These are phyloP conservation scores for Zygosaccharomyces sapae DNA, from an alignment of 1,139 yeast species.

Conservation along the genomic window DNA sequence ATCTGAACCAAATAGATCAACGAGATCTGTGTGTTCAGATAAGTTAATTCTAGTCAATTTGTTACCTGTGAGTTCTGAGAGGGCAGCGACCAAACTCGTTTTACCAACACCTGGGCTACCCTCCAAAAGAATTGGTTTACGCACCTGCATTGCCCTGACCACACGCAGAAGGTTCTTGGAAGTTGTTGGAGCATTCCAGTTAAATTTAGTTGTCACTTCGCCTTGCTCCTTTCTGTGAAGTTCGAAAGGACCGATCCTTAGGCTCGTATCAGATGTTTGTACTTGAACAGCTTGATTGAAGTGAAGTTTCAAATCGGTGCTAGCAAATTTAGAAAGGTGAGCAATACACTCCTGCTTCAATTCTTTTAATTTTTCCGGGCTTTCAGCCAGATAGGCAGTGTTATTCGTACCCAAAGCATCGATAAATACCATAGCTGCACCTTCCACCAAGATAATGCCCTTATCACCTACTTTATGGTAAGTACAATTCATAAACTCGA, in stretches of 20 bases:
- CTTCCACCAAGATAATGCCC: conserved; percentile 60
- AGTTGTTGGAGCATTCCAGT: conserved; percentile 86
- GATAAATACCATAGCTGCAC: conserved; percentile 92
- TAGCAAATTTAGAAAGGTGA: conserved; percentile 48
- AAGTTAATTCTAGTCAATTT: conserved; percentile 81
- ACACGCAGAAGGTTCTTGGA: conserved; percentile 86
- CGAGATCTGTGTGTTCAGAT: conserved; percentile 93
- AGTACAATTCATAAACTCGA: conserved; percentile 63
- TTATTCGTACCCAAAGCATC: conserved; percentile 91
- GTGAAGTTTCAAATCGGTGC: conserved; percentile 40
- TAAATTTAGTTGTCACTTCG: conserved; percentile 47
- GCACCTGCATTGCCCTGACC: conserved; percentile 84
- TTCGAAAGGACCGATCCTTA: conserved; percentile 52
- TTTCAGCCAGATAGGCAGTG: conserved; percentile 76
- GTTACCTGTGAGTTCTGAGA: conserved; percentile 78
- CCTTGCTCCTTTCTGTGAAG: conserved; percentile 38
- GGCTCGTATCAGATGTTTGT: conserved; percentile 30
- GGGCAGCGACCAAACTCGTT: conserved; percentile 84
- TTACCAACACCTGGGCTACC: conserved; percentile 99
- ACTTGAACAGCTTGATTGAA: conserved; percentile 36
- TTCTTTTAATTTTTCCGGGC: conserved; percentile 47
- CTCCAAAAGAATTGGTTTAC: conserved; percentile 85
- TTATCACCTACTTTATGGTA: conserved; percentile 31
- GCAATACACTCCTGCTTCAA: conserved; percentile 57
- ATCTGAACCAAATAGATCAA: conserved; percentile 94